These are phyloP conservation scores for Globisporangium cylindrosporum DNA, from an alignment of 352 stramenopile species.

Conservation along the genomic window DNA sequence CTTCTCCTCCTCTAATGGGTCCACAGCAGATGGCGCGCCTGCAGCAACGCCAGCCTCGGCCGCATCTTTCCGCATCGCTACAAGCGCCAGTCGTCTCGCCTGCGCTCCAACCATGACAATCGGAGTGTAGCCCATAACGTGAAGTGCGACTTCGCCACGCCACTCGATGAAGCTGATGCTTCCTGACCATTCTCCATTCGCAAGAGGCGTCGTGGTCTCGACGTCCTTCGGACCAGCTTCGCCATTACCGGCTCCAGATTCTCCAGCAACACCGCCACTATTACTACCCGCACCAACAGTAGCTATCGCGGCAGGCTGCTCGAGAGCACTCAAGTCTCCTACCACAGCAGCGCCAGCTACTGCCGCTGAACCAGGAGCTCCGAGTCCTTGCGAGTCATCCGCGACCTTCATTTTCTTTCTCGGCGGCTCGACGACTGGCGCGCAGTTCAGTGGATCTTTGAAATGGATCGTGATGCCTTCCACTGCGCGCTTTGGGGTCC, in stretches of 20 bases:
- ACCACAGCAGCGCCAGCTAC: not conserved
- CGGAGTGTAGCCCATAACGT: slow-evolving; percentile 68
- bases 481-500: slow-evolving; percentile 64
- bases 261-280: not conserved
- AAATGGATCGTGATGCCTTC: slow-evolving; percentile 80
- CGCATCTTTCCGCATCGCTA: slow-evolving; percentile 51
- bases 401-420: slow-evolving; percentile 58
- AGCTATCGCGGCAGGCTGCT: slow-evolving; percentile 2
- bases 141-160: slow-evolving; percentile 70
- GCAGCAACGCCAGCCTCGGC: slow-evolving; percentile 19
- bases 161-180: slow-evolving; percentile 88
- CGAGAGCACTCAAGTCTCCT: slow-evolving; percentile 6
- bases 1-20: slow-evolving; percentile 69
- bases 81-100: slow-evolving; percentile 71
- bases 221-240: slow-evolving; percentile 23
- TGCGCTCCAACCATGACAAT: slow-evolving; percentile 81
- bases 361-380: not conserved
- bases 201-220: slow-evolving; percentile 41
- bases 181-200: slow-evolving; percentile 68
- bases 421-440: slow-evolving; percentile 63
- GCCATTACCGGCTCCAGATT: slow-evolving; percentile 20
- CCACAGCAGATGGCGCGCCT: slow-evolving; percentile 18
- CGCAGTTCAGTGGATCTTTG: slow-evolving; percentile 70
- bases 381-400: slow-evolving; percentile 29
- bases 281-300: not conserved